These are phyloP conservation scores for Fomitopsis serialis DNA, from an alignment of 768 basidiomycete genomes.

Conservation along the genomic window DNA sequence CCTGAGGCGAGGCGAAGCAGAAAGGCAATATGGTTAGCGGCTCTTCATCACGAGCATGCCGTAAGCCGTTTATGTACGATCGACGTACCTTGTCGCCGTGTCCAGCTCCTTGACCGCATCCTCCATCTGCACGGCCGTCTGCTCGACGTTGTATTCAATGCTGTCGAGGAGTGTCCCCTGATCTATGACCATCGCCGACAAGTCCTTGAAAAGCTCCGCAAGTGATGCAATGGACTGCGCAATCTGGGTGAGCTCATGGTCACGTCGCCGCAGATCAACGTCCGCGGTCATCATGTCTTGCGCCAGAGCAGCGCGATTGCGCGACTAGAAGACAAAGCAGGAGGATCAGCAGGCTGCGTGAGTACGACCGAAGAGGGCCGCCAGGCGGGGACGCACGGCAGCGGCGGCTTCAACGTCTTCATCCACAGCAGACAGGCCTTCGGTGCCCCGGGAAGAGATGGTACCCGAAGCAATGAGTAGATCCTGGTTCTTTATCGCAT, in stretches of 20 bases:
- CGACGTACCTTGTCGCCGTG: slow-evolving; percentile 69
- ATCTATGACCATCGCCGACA: slow-evolving; percentile 90
- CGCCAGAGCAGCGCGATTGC: slow-evolving; percentile 19
- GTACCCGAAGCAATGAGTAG: slow-evolving; percentile 86
- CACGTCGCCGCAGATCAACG: slow-evolving; percentile 40
- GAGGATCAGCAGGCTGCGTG: slow-evolving; percentile 1
- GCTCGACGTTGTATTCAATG: slow-evolving; percentile 96
- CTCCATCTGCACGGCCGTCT: slow-evolving; percentile 74
- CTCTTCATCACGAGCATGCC: neutral
- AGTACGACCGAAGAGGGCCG: slow-evolving; percentile 10
- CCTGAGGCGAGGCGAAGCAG: slow-evolving; percentile 30
- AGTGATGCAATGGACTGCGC: slow-evolving; percentile 87
- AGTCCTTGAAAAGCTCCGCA: slow-evolving; percentile 94
- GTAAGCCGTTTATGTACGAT: neutral
- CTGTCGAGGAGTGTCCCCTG: slow-evolving; percentile 96
- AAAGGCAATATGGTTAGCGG: neutral
- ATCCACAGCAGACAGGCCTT: slow-evolving; percentile 79
- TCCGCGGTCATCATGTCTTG: slow-evolving; percentile 33
- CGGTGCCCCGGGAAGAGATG: slow-evolving; percentile 75
- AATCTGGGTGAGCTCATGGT: slow-evolving; percentile 80
- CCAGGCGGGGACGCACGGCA: slow-evolving; percentile 27
- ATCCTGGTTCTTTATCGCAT: slow-evolving; percentile 97
- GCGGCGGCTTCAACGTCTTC: slow-evolving; percentile 86
- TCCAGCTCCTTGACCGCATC: slow-evolving; percentile 84
- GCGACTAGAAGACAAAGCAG: slow-evolving; percentile 27